Evolutionary conservation across 1,284 basidiomycete species (phyloP).

Genomic region (Retiboletus flavoniger): DNA sequence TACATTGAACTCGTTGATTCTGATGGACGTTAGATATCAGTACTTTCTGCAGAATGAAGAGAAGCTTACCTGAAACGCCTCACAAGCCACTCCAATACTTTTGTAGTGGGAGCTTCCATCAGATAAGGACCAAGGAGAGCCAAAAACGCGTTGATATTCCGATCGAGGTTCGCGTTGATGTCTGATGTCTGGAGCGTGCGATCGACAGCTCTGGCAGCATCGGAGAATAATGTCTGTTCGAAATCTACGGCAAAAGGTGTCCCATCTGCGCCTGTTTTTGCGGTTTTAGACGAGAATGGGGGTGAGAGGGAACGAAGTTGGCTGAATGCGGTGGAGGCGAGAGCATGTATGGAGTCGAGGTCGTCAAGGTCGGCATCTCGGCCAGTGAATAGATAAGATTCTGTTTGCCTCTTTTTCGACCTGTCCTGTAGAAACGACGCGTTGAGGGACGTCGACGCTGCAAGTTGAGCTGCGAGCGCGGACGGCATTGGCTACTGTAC

Average conservation of each 20-base stretch:
- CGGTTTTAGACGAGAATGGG: conserved; percentile 37
- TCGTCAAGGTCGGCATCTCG: conserved; percentile 81
- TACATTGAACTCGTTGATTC: conserved; percentile 93
- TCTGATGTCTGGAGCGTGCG: conserved; percentile 76
- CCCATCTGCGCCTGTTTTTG: conserved; percentile 15
- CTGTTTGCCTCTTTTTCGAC: conserved; percentile 53
- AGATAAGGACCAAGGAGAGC: conserved; percentile 77
- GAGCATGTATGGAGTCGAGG: conserved; percentile 81
- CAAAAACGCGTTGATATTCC: conserved; percentile 63
- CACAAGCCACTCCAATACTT: conserved; percentile 96
- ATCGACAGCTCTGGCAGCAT: conserved; percentile 74
- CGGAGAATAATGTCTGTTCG: conserved; percentile 81
- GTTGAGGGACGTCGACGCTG: conserved; percentile 80
- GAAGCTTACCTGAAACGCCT: conserved; percentile 78
- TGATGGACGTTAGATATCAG: conserved; percentile 32
- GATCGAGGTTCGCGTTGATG: conserved; percentile 62
- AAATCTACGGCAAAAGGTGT: conserved; percentile 46
- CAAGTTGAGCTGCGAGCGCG: conserved; percentile 82
- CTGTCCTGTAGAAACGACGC: conserved; percentile 70
- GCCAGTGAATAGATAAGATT: conserved; percentile 86
- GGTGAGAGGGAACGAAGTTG: conserved; percentile 72
- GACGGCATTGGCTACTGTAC: conserved; percentile 51
- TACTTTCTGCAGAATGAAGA: not conserved
- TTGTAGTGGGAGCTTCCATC: conserved; percentile 79
- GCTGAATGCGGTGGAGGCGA: conserved; percentile 80